Evolutionary conservation across 2,329 filamentous ascomycete species (phyloP).

Genomic region (Pestalotiopsis sp.): DNA sequence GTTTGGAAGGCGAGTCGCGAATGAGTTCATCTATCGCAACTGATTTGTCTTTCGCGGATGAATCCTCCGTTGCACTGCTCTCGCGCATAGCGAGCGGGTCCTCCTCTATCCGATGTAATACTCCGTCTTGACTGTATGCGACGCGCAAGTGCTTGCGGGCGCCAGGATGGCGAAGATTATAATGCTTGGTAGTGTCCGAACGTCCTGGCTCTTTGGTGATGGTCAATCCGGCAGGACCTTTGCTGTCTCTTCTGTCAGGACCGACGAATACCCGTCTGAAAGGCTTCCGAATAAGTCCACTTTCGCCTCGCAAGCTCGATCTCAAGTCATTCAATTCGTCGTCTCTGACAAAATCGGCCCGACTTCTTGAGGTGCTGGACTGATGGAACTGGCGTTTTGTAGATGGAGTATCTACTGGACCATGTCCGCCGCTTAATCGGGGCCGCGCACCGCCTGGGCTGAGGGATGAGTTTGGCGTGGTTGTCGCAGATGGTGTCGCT

Average conservation of each 20-base stretch:
- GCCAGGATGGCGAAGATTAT: too few relatives aligned
- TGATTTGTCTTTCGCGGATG: too few relatives aligned
- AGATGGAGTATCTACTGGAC: constrained; percentile 19
- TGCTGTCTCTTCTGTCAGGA: neutral
- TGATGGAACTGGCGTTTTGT: constrained; percentile 23
- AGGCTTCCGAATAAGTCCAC: neutral
- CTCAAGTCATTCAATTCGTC: neutral
- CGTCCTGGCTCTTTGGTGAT: neutral
- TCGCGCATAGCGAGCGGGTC: too few relatives aligned
- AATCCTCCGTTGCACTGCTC: too few relatives aligned
- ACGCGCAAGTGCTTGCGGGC: too few relatives aligned
- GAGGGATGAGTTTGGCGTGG: neutral
- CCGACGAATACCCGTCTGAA: neutral
- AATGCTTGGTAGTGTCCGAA: neutral
- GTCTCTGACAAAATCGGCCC: neutral
- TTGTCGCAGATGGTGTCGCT: neutral
- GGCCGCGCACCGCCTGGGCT: neutral
- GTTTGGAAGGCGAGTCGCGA: too few relatives aligned
- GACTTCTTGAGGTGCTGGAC: neutral
- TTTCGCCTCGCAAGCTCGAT: neutral
- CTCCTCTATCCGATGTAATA: too few relatives aligned
- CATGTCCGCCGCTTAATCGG: neutral
- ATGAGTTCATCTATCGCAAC: too few relatives aligned
- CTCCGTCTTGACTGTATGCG: too few relatives aligned
- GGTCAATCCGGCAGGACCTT: neutral